These are phyloP conservation scores for Cutaneotrichosporon cutaneum DNA, from an alignment of 1,284 basidiomycete species.

Conservation along the genomic window DNA sequence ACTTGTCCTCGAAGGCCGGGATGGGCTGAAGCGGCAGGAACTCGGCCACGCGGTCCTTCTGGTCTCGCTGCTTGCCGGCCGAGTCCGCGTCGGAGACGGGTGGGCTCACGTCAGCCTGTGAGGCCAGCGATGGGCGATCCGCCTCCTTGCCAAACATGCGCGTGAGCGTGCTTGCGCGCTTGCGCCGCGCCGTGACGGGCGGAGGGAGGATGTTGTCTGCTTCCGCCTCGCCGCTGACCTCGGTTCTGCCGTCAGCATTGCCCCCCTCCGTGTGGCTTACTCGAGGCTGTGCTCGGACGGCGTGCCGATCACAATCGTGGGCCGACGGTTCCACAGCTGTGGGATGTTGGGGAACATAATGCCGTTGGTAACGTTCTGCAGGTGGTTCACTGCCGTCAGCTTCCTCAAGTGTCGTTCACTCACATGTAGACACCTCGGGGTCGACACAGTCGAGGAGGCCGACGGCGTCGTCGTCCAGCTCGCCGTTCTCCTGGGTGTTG, in stretches of 20 bases:
- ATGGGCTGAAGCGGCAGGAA: conserved; percentile 3
- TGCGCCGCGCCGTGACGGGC: not conserved
- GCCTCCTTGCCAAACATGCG: conserved; percentile 3
- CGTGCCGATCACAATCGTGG: conserved; percentile 38
- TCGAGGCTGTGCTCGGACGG: conserved; percentile 2
- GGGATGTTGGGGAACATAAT: conserved; percentile 51
- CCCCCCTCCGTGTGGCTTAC: conserved; percentile 11
- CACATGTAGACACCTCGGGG: conserved; percentile 44
- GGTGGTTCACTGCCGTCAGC: conserved; percentile 39
- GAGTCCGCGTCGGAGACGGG: not conserved
- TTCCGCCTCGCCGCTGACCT: not conserved
- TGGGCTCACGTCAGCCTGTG: not conserved
- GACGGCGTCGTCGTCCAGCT: conserved; percentile 40
- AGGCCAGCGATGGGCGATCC: not conserved
- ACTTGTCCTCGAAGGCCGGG: not conserved
- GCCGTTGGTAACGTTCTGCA: conserved; percentile 51
- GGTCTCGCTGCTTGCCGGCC: not conserved
- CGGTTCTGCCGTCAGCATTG: not conserved
- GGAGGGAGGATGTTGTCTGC: not conserved
- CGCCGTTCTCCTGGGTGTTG: not conserved
- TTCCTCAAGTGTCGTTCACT: conserved; percentile 13
- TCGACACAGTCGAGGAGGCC: conserved; percentile 47
- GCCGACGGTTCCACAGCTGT: conserved; percentile 41
- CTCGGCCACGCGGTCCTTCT: not conserved
- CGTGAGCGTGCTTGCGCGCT: conserved; percentile 1